Base-by-base conservation (phyloP, 768 basidiomycete genomes). In the Exidia glandulosa region DNA sequence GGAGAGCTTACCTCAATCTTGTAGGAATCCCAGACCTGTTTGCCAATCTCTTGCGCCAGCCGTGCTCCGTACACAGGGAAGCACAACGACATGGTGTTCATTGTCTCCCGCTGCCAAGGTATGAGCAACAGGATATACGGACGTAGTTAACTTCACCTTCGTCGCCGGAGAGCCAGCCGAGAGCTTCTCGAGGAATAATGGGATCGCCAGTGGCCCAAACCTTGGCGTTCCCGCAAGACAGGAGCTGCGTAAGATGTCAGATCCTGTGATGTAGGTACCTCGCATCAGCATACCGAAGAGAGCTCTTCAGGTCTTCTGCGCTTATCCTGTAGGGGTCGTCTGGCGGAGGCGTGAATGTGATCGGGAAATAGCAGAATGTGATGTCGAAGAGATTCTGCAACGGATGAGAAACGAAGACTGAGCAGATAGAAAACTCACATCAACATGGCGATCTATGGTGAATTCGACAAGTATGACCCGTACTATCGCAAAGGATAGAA, bases 281-380 rank as follows among this genome's bases (percentile, higher is more conserved):
- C 4, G 50, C 2, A 29, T 12, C 14, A 23, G 27, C 74, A 47
- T 66, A 87, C 89, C 85, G 78, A 16, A 98, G 78, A 2, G 86
- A 76, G 57, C 69, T 64, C 66, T 88, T 87, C 25, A 99, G 79
- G 68, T 98, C 90, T 32, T 94, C 90, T 0, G 89, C 77, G 2
- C 86, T 88, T 61, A 99, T 94, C 3, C 88, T 88, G 70, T 95
- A 94, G 19, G 92, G 93, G 68, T 98, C 94, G 65, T 93, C 86
- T 1, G 92, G 88, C 19, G 94, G 92, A 9, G 95, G 93, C 60
- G 88, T 81, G 75, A 96, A 99, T 0, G 93, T 91, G 59, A 99
- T 98, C 0, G 96, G 96, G 74, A 97, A 99, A 71, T 99, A 99
- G 71, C 96, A 98, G 71, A 94, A 98, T 0, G 87, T 89, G 69